Evolutionary conservation across 129 eudicot genomes (phyloP).

Genomic region (Kitagawia praeruptora): DNA sequence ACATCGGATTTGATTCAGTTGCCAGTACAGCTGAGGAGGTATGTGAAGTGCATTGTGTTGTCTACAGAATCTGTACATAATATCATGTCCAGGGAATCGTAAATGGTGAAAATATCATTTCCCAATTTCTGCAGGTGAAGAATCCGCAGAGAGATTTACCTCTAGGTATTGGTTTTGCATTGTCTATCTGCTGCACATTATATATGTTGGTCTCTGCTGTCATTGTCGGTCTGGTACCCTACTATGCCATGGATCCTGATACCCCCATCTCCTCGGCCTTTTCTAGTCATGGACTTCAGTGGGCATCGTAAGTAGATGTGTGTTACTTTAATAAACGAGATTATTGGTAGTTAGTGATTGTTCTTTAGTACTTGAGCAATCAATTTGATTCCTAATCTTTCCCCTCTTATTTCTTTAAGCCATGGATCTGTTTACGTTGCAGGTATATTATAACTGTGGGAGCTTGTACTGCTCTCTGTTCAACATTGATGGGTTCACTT

Average conservation of each 20-base stretch:
- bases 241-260: slow-evolving; percentile 85
- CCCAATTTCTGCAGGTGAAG: slow-evolving; percentile 46
- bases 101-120: neutral
- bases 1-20: slow-evolving; percentile 95
- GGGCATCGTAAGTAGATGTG: slow-evolving; percentile 84
- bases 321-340: neutral
- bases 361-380: neutral
- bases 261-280: slow-evolving; percentile 98
- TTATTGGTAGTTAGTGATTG: neutral
- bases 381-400: neutral
- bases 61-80: neutral
- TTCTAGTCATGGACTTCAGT: slow-evolving; percentile 68
- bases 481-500: slow-evolving; percentile 89
- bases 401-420: neutral
- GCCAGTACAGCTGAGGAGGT: slow-evolving; percentile 99
- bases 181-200: slow-evolving; percentile 77
- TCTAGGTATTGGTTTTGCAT: slow-evolving; percentile 79
- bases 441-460: slow-evolving; percentile 78
- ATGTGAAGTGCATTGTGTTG: neutral
- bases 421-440: slow-evolving; percentile 17
- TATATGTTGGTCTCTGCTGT: slow-evolving; percentile 95
- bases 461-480: slow-evolving; percentile 85
- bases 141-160: slow-evolving; percentile 94
- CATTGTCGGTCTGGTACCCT: slow-evolving; percentile 91
- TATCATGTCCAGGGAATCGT: neutral